These are phyloP conservation scores for Phaseolus lunatus DNA, from an alignment of 306 rosid species.

Conservation along the genomic window DNA sequence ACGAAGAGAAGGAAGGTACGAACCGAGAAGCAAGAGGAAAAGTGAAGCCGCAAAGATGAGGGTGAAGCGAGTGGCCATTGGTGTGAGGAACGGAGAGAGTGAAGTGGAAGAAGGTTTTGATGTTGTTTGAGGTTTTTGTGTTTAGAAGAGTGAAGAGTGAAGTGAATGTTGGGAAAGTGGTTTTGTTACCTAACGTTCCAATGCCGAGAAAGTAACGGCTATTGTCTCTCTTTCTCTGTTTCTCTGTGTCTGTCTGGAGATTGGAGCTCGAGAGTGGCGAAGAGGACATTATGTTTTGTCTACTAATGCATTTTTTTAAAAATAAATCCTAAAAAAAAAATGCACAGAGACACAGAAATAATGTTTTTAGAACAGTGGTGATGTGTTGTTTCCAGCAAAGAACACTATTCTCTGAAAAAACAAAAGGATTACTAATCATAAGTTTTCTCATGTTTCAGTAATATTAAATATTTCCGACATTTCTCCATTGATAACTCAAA, in stretches of 20 bases:
- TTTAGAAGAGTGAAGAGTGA: no score
- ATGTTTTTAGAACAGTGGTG: no score
- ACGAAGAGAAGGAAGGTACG: conserved; percentile 38
- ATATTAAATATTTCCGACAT: no score
- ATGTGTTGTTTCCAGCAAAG: no score
- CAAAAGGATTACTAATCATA: no score
- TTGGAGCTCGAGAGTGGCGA: conserved; percentile 13
- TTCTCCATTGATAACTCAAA: no score
- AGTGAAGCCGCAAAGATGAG: conserved; percentile 58
- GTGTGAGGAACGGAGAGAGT: neutral
- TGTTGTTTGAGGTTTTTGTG: neutral
- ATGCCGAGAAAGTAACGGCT: conserved; percentile 64
- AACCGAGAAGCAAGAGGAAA: conserved; percentile 73
- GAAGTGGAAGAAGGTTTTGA: no score
- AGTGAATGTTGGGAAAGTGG: neutral
- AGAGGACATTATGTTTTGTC: conserved; percentile 17
- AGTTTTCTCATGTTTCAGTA: no score
- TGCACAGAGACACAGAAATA: no score
- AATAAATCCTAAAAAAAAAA: neutral
- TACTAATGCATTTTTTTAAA: neutral
- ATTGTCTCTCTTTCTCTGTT: conserved; percentile 20
- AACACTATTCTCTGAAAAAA: no score
- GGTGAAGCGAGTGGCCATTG: conserved; percentile 57
- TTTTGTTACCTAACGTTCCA: conserved; percentile 22
- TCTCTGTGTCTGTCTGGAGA: conserved; percentile 1